phyloP scores from a whole-genome alignment of 2,329 filamentous ascomycete species.

The Hirsutella rhossiliensis region DNA sequence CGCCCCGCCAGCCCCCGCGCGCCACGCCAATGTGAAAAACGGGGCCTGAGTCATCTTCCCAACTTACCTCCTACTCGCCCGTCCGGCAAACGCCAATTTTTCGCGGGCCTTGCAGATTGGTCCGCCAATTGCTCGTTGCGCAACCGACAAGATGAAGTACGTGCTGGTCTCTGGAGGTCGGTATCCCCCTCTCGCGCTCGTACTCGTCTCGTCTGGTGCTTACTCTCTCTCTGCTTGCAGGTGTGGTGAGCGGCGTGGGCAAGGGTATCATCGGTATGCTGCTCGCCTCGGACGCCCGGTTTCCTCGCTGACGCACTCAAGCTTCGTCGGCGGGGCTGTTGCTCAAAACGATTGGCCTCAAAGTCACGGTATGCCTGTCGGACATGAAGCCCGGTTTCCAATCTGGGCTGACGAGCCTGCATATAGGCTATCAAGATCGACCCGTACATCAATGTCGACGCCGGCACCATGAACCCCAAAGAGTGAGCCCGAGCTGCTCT shows the following conservation, averaged over 20 bases:
- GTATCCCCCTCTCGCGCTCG: background rate
- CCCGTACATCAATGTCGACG: slow-evolving; percentile 32
- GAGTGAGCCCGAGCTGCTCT: too few relatives aligned
- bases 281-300: background rate
- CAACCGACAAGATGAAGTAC: slow-evolving; percentile 57
- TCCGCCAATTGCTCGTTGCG: background rate
- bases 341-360: slow-evolving; percentile 14
- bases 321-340: slow-evolving; percentile 57
- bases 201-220: slow-evolving; percentile 13
- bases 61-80: too few relatives aligned
- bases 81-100: too few relatives aligned
- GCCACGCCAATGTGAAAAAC: too few relatives aligned
- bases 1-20: too few relatives aligned
- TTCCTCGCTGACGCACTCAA: slow-evolving; percentile 10
- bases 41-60: too few relatives aligned
- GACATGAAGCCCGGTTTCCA: background rate
- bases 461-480: slow-evolving; percentile 15
- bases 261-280: slow-evolving; percentile 22
- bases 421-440: slow-evolving; percentile 24
- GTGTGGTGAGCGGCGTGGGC: slow-evolving; percentile 33
- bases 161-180: slow-evolving; percentile 68
- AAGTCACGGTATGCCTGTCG: slow-evolving; percentile 8
- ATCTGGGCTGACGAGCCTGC: background rate
- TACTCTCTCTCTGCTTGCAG: slow-evolving; percentile 8
- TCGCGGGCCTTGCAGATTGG: too few relatives aligned